Evolutionary conservation across 805 yeast genomes (phyloP), one percentile per base, ranked within the genome.

Genomic region (Maudiozyma bulderi): DNA sequence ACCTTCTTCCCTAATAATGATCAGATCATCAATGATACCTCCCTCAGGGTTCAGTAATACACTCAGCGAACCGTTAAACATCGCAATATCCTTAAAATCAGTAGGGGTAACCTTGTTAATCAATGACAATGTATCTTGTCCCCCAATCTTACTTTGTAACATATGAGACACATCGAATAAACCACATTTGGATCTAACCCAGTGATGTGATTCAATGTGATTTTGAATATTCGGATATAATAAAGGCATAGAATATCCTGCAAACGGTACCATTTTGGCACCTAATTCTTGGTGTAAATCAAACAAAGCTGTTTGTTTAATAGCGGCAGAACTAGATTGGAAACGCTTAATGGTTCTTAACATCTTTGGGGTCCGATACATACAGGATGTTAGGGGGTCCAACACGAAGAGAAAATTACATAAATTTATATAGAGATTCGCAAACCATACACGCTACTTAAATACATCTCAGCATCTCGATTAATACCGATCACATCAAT

Each of bases 191-290:
- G 72, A 61, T 65, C 99, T 79, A 0, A 91, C 95, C 98, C 98
- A 93, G 47, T 84, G 77, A 70, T 93, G 99, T 0, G 97, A 89
- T 52, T 89, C 95, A 40, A 88, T 81, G 66, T 91, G 98, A 1
- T 86, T 69, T 68, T 86, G 95, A n/a, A 75, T 81, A 54, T 79
- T 76, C 6, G 55, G 55, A 72, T 90, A 93, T 32, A 88, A 68
- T 8, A 93, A 89, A 1, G 99, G 99, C 97, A 93, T 91, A 44
- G 83, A 78, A 61, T 78, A 93, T n/a, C 96, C 96, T 14, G 98
- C 98, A 68, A 86, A 93, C 43, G 95, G 95, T 4, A 90, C 98
- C 83, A 93, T 83, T 49, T 86, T 89, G 11, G 89, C 99, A 6
- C 89, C 91, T 43, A 80, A 72, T 49, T 77, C 76, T 35, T 83